Evolutionary conservation across 352 stramenopile genomes (phyloP).

Genomic region (Phytopythium sindhum): DNA sequence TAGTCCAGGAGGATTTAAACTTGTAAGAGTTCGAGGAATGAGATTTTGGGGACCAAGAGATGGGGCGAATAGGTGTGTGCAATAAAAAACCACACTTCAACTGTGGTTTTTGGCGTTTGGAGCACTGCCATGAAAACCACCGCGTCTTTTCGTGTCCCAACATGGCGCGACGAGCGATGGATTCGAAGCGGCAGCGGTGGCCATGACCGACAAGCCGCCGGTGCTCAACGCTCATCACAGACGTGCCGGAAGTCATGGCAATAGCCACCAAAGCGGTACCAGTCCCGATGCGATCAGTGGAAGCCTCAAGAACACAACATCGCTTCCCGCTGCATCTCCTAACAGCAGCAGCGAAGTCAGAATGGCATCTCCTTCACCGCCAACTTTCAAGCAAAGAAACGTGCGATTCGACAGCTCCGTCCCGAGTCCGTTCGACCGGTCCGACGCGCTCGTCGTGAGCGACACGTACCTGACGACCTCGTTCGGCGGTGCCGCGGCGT

Average conservation of each 20-base stretch:
- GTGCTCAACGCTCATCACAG: not conserved
- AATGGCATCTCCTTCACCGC: not conserved
- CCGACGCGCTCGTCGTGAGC: constrained; percentile 35
- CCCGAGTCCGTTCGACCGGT: constrained; percentile 9
- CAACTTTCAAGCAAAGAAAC: not conserved
- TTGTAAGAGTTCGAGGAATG: too few species aligned
- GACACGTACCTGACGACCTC: constrained; percentile 44
- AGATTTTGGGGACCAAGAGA: too few species aligned
- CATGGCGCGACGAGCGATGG: not conserved
- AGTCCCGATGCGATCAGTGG: not conserved
- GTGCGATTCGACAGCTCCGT: not conserved
- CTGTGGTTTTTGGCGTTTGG: too few species aligned
- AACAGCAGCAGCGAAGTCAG: not conserved
- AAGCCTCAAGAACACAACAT: not conserved
- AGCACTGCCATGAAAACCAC: not conserved
- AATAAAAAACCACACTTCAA: too few species aligned
- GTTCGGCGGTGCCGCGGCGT: constrained; percentile 54
- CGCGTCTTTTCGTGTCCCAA: not conserved
- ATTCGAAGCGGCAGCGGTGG: not conserved
- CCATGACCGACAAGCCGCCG: not conserved
- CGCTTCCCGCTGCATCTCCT: not conserved
- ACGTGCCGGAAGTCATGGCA: not conserved
- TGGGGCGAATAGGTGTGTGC: too few species aligned
- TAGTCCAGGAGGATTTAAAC: not conserved
- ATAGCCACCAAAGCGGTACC: not conserved